Percentiles rank a stretch among this genome's conserved stretches.
phyloP scores from a whole-genome alignment of 2,329 filamentous ascomycete genomes.

The Fusarium drepaniforme region DNA sequence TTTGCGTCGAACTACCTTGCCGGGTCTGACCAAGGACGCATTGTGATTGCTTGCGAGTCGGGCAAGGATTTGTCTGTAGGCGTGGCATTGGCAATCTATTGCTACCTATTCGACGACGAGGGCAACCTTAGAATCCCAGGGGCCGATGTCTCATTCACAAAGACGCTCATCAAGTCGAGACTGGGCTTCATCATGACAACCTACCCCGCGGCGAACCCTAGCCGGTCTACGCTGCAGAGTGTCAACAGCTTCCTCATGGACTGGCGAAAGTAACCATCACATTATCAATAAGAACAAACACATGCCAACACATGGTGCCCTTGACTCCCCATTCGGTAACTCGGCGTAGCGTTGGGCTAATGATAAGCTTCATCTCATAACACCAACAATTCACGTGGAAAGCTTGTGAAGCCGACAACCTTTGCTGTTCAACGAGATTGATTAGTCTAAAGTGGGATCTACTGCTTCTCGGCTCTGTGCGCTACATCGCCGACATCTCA shows the following conservation, averaged over 20 bases:
- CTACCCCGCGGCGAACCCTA: constrained; percentile 85
- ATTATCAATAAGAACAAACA: not conserved
- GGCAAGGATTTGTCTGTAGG: constrained; percentile 87
- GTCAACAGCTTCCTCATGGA: constrained; percentile 92
- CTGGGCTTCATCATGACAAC: constrained; percentile 86
- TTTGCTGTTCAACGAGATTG: not conserved
- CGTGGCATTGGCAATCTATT: constrained; percentile 80
- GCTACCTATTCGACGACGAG: constrained; percentile 76
- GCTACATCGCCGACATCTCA: constrained; percentile 22
- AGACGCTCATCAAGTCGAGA: constrained; percentile 80
- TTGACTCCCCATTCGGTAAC: not conserved
- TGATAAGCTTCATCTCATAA: not conserved
- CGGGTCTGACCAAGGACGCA: constrained; percentile 18
- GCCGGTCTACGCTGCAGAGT: constrained; percentile 86
- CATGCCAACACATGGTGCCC: not conserved
- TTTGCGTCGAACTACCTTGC: constrained; percentile 63
- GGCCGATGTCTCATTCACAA: constrained; percentile 65
- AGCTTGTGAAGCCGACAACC: not conserved
- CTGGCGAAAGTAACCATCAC: constrained; percentile 48
- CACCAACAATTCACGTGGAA: not conserved
- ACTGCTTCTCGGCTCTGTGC: constrained; percentile 11
- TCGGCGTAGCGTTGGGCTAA: not conserved
- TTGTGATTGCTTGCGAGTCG: constrained; percentile 78
- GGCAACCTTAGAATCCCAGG: constrained; percentile 58
- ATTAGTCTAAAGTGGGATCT: constrained; percentile 34